Conservation (phyloP, 148 eudicot species). For the Polygonum aviculare region DNA sequence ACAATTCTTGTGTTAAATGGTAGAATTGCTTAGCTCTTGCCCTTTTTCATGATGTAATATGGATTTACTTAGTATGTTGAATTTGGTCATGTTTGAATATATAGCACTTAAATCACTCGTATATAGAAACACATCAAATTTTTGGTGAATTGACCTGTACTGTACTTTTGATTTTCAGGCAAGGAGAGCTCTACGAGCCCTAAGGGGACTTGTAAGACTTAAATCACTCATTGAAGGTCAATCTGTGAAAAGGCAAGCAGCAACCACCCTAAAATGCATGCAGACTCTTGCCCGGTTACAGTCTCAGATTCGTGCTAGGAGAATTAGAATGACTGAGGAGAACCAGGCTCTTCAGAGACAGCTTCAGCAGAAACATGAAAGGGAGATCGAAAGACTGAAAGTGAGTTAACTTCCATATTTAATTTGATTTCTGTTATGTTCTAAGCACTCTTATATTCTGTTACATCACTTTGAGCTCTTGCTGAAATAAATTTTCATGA, state of each 20-base stretch:
- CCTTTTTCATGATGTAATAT: not conserved
- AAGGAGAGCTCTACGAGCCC: slow-evolving; percentile 71
- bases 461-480: not conserved
- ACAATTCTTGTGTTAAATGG: not conserved
- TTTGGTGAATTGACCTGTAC: not conserved
- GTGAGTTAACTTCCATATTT: slow-evolving; percentile 30
- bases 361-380: slow-evolving; percentile 67
- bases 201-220: slow-evolving; percentile 85
- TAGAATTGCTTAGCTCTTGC: not conserved
- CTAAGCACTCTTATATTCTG: not conserved
- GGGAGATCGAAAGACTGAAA: slow-evolving; percentile 52
- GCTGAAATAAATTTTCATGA: not conserved
- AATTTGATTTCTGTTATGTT: not conserved
- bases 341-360: slow-evolving; percentile 78
- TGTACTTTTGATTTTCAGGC: slow-evolving; percentile 34
- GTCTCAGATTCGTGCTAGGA: slow-evolving; percentile 61
- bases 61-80: not conserved
- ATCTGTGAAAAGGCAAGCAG: slow-evolving; percentile 81
- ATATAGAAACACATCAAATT: not conserved
- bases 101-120: not conserved
- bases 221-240: slow-evolving; percentile 71
- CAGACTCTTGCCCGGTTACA: slow-evolving; percentile 84
- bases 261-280: slow-evolving; percentile 72
- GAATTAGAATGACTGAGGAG: slow-evolving; percentile 67
- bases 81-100: not conserved